Evolutionary conservation across 768 basidiomycete genomes (phyloP).

Genomic region (Suillus americanus): DNA sequence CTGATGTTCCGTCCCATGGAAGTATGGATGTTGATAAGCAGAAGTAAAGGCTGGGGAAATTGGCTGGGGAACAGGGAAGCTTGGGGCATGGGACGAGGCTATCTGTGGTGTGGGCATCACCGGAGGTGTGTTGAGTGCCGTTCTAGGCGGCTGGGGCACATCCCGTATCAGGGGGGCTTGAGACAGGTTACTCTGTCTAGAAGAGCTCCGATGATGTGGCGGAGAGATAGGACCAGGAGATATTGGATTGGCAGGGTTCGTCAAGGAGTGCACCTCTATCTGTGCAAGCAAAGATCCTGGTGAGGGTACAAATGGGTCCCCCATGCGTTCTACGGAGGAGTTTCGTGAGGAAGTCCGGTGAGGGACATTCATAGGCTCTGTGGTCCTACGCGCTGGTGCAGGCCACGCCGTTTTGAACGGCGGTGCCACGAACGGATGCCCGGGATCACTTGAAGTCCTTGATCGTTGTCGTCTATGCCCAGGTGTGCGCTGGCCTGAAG

Average conservation of each 20-base stretch:
- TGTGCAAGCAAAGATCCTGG: conserved; percentile 13
- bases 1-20: conserved; percentile 19
- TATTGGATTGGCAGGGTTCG: conserved; percentile 15
- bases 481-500: conserved; percentile 13
- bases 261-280: conserved; percentile 8
- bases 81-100: not conserved
- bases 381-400: conserved; percentile 22
- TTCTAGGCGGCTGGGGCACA: conserved; percentile 20
- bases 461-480: conserved; percentile 15
- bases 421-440: conserved; percentile 17
- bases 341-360: conserved; percentile 19
- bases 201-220: conserved; percentile 16
- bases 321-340: conserved; percentile 21
- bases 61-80: conserved; percentile 5
- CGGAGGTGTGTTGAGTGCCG: conserved; percentile 13
- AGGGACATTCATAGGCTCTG: conserved; percentile 14
- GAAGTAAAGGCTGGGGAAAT: conserved; percentile 1
- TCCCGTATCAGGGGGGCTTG: conserved; percentile 19
- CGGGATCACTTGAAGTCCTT: conserved; percentile 25
- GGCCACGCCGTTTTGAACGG: conserved; percentile 28
- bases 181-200: conserved; percentile 19
- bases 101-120: conserved; percentile 16
- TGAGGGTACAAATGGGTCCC: conserved; percentile 14
- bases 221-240: conserved; percentile 19
- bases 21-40: conserved; percentile 1